Percentiles rank a stretch among this genome's conserved stretches.
Conservation (phyloP, 495 filamentous ascomycete species). For the Mycothermus thermophilus region DNA sequence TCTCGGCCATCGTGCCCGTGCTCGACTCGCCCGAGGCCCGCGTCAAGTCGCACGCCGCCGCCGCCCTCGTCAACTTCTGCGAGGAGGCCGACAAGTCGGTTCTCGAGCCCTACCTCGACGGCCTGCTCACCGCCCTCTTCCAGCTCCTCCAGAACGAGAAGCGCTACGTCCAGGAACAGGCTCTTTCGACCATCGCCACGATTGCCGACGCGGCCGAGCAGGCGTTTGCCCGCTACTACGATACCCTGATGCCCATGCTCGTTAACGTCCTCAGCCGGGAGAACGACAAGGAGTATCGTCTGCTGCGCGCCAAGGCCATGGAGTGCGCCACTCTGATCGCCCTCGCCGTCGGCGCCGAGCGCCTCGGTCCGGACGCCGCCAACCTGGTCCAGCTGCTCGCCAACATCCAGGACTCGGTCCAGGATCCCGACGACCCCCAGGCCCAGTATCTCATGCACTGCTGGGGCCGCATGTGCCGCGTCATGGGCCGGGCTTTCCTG, state of each 20-base stretch:
- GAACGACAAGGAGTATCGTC: constrained; percentile 78
- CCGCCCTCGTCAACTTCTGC: constrained; percentile 96
- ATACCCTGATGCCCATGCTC: constrained; percentile 83
- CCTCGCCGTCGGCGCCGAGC: constrained; percentile 84
- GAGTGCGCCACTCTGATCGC: constrained; percentile 97
- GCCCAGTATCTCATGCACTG: constrained; percentile 96
- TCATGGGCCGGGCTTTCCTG: constrained; percentile 78
- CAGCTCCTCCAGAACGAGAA: constrained; percentile 76
- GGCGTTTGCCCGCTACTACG: constrained; percentile 92
- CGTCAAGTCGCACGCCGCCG: constrained; percentile 93
- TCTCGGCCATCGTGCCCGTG: constrained; percentile 86
- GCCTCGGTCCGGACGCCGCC: constrained; percentile 76
- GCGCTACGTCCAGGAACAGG: constrained; percentile 95
- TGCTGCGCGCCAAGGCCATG: constrained; percentile 96
- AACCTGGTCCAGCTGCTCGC: constrained; percentile 75
- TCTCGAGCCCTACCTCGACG: constrained; percentile 86
- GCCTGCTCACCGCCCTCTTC: constrained; percentile 69
- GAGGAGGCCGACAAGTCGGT: constrained; percentile 92
- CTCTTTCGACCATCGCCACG: constrained; percentile 93
- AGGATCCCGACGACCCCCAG: constrained; percentile 90
- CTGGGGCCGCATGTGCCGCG: constrained; percentile 98
- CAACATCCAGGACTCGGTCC: constrained; percentile 72
- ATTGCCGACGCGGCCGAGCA: constrained; percentile 96
- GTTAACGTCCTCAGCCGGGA: constrained; percentile 79
- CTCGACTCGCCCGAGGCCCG: constrained; percentile 80